Evolutionary conservation across 768 basidiomycete species (phyloP), one percentile per base, ranked within the genome.

Genomic region (Pulveroboletus sp.): DNA sequence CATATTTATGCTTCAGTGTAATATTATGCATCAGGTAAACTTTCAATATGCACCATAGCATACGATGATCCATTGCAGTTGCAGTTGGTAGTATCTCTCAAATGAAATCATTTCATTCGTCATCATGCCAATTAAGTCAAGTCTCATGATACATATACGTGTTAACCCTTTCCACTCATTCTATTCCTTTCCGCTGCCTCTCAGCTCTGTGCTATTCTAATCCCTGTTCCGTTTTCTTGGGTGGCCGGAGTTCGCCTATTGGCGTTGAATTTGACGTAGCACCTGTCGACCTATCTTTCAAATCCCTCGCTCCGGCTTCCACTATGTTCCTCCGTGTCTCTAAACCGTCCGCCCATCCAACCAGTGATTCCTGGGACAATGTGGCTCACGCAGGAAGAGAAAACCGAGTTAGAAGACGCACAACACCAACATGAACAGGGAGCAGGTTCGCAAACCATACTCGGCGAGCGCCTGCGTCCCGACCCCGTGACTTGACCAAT

Each of bases 401-500:
- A 88, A 50, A 23, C 77, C 41, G 1, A 90, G 57, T 52, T 80
- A 77, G 55, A 76, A 79, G 0, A 67, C 80, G 32, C 78, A 75
- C 63, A 80, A 77, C 0, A 75, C 87, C 46, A 90, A 62, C 36
- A 77, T 77, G 11, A 89, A 69, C 24, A 72, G 74, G 0, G 87
- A 82, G 2, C 76, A 78, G 0, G 85, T 74, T 31, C 80, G 74
- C 87, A 87, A 91, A 14, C 90, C 90, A 54, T 79, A 69, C 13
- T 70, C 56, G 24, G 84, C 75, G 67, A 89, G 93, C 2, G 92
- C 76, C 31, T 78, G 65, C 0, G 87, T 85, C 25, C 88, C 84
- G 1, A 84, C 83, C 90, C 90, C 68, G 87, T 82, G 10, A 91
- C 85, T 70, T 92, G 89, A 0, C 90, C 90, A 20, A 87, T 75